These are phyloP conservation scores for Angomonas desouzai DNA, from an alignment of 208 protist species.

Conservation along the genomic window DNA sequence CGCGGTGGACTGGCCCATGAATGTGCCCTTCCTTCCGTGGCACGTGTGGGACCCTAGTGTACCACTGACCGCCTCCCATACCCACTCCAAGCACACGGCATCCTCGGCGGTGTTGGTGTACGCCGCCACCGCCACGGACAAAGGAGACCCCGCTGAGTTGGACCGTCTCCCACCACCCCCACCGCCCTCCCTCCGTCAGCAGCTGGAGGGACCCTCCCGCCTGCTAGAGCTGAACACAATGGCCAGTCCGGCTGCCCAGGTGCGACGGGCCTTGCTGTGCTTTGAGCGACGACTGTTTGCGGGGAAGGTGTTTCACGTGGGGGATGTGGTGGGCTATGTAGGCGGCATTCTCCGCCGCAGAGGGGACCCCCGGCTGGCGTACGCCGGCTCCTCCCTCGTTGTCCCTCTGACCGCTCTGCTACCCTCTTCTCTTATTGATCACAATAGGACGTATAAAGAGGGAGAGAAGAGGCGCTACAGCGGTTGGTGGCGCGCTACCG, in stretches of 20 bases:
- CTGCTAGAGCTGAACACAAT: not conserved
- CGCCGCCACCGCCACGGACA: not conserved
- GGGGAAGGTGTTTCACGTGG: slow-evolving; percentile 59
- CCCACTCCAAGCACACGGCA: slow-evolving; percentile 22
- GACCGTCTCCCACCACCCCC: not conserved
- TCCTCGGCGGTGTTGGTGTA: not conserved
- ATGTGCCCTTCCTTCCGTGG: slow-evolving; percentile 81
- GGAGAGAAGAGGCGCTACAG: slow-evolving; percentile 4
- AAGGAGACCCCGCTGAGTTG: not conserved
- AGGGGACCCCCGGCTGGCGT: slow-evolving; percentile 38
- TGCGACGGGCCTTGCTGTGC: slow-evolving; percentile 32
- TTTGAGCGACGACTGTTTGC: slow-evolving; percentile 65
- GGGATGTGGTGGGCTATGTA: slow-evolving; percentile 68
- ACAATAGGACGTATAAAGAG: not conserved
- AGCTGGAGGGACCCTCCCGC: not conserved
- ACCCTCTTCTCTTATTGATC: slow-evolving; percentile 27
- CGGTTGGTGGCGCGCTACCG: slow-evolving; percentile 42
- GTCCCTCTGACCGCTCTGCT: slow-evolving; percentile 70
- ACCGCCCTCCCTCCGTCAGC: not conserved
- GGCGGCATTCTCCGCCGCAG: slow-evolving; percentile 51
- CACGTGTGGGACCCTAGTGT: slow-evolving; percentile 86
- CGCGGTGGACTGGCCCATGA: slow-evolving; percentile 71
- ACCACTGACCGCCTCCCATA: slow-evolving; percentile 42
- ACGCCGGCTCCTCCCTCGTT: slow-evolving; percentile 53
- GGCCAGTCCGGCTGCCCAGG: not conserved